Percentiles rank a stretch among this genome's conserved stretches.
Evolutionary conservation across 2,329 filamentous ascomycete genomes (phyloP).

Genomic region (Alternaria sp.): DNA sequence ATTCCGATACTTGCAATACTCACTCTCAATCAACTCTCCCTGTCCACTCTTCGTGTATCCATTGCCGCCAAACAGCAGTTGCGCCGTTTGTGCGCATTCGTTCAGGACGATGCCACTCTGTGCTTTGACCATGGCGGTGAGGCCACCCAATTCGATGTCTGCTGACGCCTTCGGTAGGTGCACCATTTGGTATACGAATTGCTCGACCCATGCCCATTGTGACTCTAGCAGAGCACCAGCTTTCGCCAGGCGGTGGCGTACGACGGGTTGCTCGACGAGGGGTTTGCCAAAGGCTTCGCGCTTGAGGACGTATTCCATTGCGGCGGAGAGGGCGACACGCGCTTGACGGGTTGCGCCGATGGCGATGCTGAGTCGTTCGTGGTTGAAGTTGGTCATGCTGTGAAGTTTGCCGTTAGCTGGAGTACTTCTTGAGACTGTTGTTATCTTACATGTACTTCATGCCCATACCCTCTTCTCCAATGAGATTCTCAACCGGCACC

Average conservation of each 20-base stretch:
- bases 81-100: slow-evolving; percentile 72
- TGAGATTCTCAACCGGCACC: slow-evolving; percentile 72
- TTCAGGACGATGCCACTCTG: slow-evolving; percentile 74
- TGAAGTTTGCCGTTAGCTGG: background rate
- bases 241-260: slow-evolving; percentile 75
- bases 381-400: slow-evolving; percentile 78
- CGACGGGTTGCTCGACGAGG: slow-evolving; percentile 76
- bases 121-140: slow-evolving; percentile 76
- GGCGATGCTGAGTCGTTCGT: slow-evolving; percentile 72
- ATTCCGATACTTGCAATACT: slow-evolving; percentile 43
- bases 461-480: slow-evolving; percentile 72
- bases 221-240: slow-evolving; percentile 71
- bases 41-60: slow-evolving; percentile 73
- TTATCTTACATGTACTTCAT: slow-evolving; percentile 67
- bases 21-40: slow-evolving; percentile 73
- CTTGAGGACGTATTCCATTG: slow-evolving; percentile 69
- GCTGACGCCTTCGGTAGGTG: slow-evolving; percentile 65
- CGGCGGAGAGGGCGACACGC: slow-evolving; percentile 64
- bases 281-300: slow-evolving; percentile 72
- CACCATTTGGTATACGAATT: slow-evolving; percentile 72
- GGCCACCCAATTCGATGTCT: slow-evolving; percentile 69
- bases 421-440: background rate
- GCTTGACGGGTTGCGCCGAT: slow-evolving; percentile 69
- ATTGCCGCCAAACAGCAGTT: slow-evolving; percentile 76
- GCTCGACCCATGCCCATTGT: slow-evolving; percentile 75